Evolutionary conservation across 345 rosid species (phyloP), one percentile per base, ranked within the genome.

Genomic region (Rhizophora apiculata): DNA sequence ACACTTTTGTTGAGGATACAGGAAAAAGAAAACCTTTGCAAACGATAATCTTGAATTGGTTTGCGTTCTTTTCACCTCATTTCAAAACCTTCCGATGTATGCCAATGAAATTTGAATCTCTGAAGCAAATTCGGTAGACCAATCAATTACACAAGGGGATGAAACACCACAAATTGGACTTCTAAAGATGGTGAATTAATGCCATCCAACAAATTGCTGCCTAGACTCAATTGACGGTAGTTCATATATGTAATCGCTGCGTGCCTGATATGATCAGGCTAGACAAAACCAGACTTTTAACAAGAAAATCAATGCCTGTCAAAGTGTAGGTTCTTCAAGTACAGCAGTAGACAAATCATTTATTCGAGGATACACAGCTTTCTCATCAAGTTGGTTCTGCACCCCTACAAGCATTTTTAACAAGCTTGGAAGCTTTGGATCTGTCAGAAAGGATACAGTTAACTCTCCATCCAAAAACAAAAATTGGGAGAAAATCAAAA

Each of bases 401-500:
- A 91, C 89, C 97, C 97, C 92, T 60, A 89, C 16, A 84, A 96
- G 71, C 99, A 92, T 89, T 86, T 89, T 96, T 72, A 96, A 83
- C 86, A 92, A 82, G 72, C 90, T 88, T 60, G 96, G 94, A 66
- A 96, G 96, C 82, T 96, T 96, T 6, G 99, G 99, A 67, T 96
- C 99, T 96, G 76, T 11, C 13, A 56, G 21, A 4, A 51, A 66
- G 24, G 5, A 3, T 27, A 0, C 0, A 10, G 37, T 2, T 51
- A 32, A 36, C 5, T 22, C n/a, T 15, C 55, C 24, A 9, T 4
- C 8, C 21, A 8, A 29, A 72, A 34, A 21, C 19, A 6, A 34
- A 8, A 1, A 16, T 1, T 32, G 16, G 24, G 4, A 62, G 34
- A 18, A 13, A 32, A 49, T 22, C 46, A 56, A 56, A 10, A 21